Evolutionary conservation across 345 rosid genomes (phyloP).

Genomic region (Eucalyptus cladocalyx): DNA sequence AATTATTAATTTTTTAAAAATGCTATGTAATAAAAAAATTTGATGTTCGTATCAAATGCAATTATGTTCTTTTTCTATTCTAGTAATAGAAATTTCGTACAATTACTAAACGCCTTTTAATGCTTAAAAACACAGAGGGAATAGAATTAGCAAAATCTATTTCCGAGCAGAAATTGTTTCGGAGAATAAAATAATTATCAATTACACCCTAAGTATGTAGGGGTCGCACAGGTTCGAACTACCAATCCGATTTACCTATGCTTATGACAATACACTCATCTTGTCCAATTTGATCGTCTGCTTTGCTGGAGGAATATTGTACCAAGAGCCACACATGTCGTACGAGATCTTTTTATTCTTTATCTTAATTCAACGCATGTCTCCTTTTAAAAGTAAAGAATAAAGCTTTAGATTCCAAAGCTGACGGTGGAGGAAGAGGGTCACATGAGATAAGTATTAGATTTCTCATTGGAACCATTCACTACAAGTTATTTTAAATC

Average conservation of each 20-base stretch:
- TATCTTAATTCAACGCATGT: too few species aligned
- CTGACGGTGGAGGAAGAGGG: not conserved
- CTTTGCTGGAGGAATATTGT: not conserved
- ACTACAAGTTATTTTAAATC: too few species aligned
- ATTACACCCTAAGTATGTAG: not conserved
- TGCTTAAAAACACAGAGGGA: too few species aligned
- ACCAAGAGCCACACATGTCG: not conserved
- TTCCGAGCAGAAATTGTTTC: rapidly evolving
- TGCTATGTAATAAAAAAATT: too few species aligned
- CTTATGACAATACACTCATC: too few species aligned
- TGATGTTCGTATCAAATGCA: too few species aligned
- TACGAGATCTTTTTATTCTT: not conserved
- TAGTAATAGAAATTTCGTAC: too few species aligned
- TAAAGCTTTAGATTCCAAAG: not conserved
- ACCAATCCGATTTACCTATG: not conserved
- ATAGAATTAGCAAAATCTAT: too few species aligned
- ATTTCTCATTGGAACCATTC: not conserved
- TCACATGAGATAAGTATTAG: not conserved
- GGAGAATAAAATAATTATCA: too few species aligned
- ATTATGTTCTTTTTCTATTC: too few species aligned
- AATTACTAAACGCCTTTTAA: rapidly evolving
- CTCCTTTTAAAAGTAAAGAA: not conserved
- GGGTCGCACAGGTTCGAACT: not conserved
- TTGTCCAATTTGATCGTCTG: too few species aligned
- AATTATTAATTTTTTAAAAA: too few species aligned